phyloP scores from a whole-genome alignment of 108 stramenopile species.

The Nitzschia sp. region DNA sequence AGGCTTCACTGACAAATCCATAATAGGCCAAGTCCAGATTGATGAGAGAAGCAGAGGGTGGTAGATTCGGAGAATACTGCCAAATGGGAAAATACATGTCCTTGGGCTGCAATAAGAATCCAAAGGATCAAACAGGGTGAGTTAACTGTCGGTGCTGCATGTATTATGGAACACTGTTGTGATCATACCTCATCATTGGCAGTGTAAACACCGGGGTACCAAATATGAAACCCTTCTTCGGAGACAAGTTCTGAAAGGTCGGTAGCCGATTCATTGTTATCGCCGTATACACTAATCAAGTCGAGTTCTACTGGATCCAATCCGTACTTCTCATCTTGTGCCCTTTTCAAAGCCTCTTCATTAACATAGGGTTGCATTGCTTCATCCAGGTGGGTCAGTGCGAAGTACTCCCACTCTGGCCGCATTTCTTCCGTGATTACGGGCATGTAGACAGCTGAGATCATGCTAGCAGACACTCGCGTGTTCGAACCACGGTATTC shows the following conservation, averaged over 20 bases:
- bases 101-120: too few relatives aligned
- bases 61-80: neutral
- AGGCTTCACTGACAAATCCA: neutral
- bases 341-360: neutral
- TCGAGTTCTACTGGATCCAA: neutral
- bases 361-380: neutral
- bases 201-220: neutral
- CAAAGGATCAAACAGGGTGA: too few relatives aligned
- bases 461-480: neutral
- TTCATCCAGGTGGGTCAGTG: slow-evolving; percentile 5
- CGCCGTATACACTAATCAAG: neutral
- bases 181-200: neutral
- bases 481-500: slow-evolving; percentile 5
- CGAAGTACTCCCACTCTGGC: slow-evolving; percentile 2
- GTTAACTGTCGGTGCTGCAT: too few relatives aligned
- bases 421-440: slow-evolving; percentile 4
- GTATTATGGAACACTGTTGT: neutral
- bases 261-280: neutral
- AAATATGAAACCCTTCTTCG: neutral
- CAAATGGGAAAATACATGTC: neutral
- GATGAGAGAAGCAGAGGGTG: neutral
- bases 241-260: slow-evolving; percentile 5
- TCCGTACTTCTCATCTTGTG: neutral
- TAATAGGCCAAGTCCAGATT: neutral
- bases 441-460: neutral